Evolutionary conservation across 192 early-diverging fungal species (phyloP), one percentile per base, ranked within the genome.

Genomic region (Geranomyces variabilis): DNA sequence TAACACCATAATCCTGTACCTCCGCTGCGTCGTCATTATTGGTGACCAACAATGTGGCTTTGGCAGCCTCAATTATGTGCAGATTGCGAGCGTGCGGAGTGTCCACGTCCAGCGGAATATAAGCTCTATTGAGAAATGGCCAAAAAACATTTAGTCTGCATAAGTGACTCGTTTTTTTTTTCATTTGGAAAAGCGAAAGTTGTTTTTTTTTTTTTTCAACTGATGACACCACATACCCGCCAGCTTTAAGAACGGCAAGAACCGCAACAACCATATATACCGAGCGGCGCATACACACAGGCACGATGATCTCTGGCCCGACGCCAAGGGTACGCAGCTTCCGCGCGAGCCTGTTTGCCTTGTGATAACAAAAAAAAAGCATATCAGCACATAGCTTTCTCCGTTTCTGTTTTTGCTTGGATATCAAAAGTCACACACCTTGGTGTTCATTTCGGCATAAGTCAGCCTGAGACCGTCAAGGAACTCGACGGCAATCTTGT

Each of bases 231-330:
- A 61, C 75, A 15, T 44, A 67, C 8, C 44, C 75, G 28, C 77
- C 76, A 24, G 73, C 71, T 68, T 80, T 80, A 7, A 77, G 51
- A 41, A 76, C 34, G 15, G 63, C 75, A 8, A 76, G 29, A n/a
- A 73, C 49, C 19, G 31, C 6, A n/a, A 48, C 55, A 24, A 51
- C 17, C 41, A 75, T 61, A 9, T 31, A 12, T 10, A 46, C 21
- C 21, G 71, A 73, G 19, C 30, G 48, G 21, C 13, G 9, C 19
- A 29, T 13, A 1, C 48, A 57, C 28, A 68, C 10, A 15, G 49
- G 26, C 9, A 68, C 53, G 8, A 34, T 33, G 33, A 21, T 56
- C 41, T 56, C 28, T 5, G 26, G 45, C 12, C 22, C 43, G 33
- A 61, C 68, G 15, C 68, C 68, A 10, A 43, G 26, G 19, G 10